Evolutionary conservation across 768 basidiomycete genomes (phyloP), one percentile per base, ranked within the genome.

Genomic region (Podaxis mareebaensis): DNA sequence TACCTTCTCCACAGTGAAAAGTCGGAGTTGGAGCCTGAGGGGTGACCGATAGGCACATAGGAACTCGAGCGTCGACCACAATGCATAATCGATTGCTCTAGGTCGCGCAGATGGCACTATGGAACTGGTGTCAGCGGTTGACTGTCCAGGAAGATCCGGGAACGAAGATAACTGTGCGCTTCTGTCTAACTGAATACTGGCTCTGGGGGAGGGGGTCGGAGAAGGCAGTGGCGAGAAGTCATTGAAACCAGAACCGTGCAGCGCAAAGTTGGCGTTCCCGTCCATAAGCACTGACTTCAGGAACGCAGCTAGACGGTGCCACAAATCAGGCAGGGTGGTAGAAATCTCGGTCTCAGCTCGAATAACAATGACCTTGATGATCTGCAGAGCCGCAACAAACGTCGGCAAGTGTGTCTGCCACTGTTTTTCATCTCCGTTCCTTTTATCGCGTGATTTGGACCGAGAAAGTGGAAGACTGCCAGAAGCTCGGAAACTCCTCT

Each of bases 1-100:
- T 1, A 89, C 78, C 67, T 88, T 90, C 72, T 90, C 88, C 67
- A 84, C 83, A n/a, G 83, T 75, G 63, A 90, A 82, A 2, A 85
- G 74, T 26, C 87, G 87, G 75, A 92, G 79, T 66, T 90, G 89
- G 30, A 89, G 74, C 58, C 83, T 75, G 30, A 93, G 78, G 0
- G 90, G 89, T 42, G 76, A 85, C 17, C 88, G 81, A 67, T 82
- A 84, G 1, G 85, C 79, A 65, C 85, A 89, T 17, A 89, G 71
- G 59, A 90, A 79, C 67, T 91, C 88, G 28, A 92, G 74, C 30
- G 87, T 71, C 3, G 91, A 92, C 90, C 90, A 92, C 1, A 88
- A 76, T 8, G 84, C 75, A 66, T 91, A 92, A 71, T 93, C 91
- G 4, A 90, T 76, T 26, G 89, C 75, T 30, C 89, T 80, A 3